These are phyloP conservation scores for Dendrocalamus latiflorus DNA, from an alignment of 202 grass and related monocot genomes.

Conservation along the genomic window DNA sequence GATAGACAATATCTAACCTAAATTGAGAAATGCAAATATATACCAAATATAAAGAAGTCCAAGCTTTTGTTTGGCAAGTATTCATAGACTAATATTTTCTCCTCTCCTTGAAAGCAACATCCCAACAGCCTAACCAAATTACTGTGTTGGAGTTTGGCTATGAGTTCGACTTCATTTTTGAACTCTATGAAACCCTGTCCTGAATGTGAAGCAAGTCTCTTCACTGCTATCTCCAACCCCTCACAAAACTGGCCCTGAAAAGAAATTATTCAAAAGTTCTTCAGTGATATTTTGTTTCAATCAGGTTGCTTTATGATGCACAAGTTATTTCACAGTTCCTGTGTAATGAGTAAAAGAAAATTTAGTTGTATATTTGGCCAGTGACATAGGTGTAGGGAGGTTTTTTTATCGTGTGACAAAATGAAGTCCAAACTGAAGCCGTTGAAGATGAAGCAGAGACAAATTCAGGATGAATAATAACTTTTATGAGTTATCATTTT, in stretches of 20 bases:
- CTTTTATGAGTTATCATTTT: background rate
- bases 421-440: background rate
- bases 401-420: background rate
- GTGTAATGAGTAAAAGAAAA: background rate
- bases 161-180: constrained; percentile 61
- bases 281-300: background rate
- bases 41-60: constrained; percentile 52
- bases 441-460: background rate
- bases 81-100: constrained; percentile 57
- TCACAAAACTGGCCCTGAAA: constrained; percentile 33
- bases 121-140: constrained; percentile 58
- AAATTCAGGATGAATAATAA: background rate
- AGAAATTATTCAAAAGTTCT: background rate
- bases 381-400: background rate
- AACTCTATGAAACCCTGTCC: constrained; percentile 55
- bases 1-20: background rate
- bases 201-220: constrained; percentile 51
- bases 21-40: background rate
- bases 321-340: background rate
- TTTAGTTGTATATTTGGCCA: background rate
- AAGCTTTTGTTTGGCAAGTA: constrained; percentile 64
- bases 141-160: constrained; percentile 57
- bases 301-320: background rate
- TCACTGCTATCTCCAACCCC: constrained; percentile 38
- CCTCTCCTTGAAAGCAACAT: constrained; percentile 48